These are phyloP conservation scores for Globisporangium iwayamae DNA, from an alignment of 352 stramenopile species.

Conservation along the genomic window DNA sequence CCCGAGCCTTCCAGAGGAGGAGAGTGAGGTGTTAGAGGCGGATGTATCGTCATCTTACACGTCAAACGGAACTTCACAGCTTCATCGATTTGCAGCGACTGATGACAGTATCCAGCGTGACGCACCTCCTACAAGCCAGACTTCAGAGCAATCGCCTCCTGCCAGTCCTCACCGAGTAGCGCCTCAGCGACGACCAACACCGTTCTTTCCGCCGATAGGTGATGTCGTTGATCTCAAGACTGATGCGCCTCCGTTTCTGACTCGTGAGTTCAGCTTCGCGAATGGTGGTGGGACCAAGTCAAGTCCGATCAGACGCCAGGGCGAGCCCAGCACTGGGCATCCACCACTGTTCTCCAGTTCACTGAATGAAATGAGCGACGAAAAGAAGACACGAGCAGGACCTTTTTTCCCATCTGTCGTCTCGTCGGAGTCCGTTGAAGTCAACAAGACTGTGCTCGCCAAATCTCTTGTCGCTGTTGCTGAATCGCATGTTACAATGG, in stretches of 20 bases:
- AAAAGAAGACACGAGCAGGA: not conserved
- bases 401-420: too few species aligned
- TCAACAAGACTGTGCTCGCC: not conserved
- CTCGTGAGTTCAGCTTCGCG: not conserved
- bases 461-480: not conserved
- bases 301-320: slow-evolving; percentile 9
- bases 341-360: not conserved
- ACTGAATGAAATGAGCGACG: not conserved
- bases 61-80: not conserved
- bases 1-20: not conserved
- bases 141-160: not conserved
- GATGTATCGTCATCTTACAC: not conserved
- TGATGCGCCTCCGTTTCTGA: not conserved
- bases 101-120: not conserved
- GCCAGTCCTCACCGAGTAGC: slow-evolving; percentile 4
- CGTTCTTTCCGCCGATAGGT: not conserved
- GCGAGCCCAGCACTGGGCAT: slow-evolving; percentile 8
- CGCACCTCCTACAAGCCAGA: not conserved
- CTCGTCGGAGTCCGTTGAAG: not conserved
- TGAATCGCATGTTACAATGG: slow-evolving; percentile 31
- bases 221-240: not conserved
- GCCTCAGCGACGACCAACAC: not conserved
- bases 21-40: not conserved
- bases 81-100: not conserved
- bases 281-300: not conserved